A percentile compares a stretch with the other conserved stretches of the same genome.
phyloP scores from a whole-genome alignment of 176 grass and related monocot species.

The Oryza punctata region DNA sequence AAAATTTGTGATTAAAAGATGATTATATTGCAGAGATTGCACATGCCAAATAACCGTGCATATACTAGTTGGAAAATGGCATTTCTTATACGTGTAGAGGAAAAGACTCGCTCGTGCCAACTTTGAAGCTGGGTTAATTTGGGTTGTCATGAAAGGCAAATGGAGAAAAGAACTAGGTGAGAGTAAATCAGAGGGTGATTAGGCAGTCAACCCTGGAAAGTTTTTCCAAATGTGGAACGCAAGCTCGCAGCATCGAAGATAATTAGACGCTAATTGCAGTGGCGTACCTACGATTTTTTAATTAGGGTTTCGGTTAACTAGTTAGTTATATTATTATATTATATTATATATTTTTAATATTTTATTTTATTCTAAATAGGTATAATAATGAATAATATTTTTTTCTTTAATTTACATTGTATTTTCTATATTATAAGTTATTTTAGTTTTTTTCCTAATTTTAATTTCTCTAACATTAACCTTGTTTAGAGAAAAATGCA shows the following conservation, averaged over 20 bases:
- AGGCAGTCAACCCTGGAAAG: background rate
- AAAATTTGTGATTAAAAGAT: background rate
- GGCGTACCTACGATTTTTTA: too few species aligned
- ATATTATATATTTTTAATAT: too few species aligned
- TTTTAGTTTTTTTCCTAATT: too few species aligned
- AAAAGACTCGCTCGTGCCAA: background rate
- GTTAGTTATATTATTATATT: too few species aligned
- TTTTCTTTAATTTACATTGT: too few species aligned
- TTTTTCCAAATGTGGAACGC: background rate
- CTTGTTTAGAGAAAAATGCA: too few species aligned
- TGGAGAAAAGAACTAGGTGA: background rate
- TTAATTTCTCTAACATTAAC: too few species aligned
- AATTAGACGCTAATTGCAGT: slow-evolving; percentile 1
- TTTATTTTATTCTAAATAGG: too few species aligned
- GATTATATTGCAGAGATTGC: background rate
- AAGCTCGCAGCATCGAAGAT: background rate
- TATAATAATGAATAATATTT: too few species aligned
- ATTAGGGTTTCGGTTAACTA: too few species aligned
- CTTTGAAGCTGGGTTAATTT: background rate
- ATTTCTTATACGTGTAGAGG: background rate
- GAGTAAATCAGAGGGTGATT: background rate
- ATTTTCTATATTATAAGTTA: too few species aligned
- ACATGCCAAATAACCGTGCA: background rate
- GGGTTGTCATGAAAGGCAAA: background rate
- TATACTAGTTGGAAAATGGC: background rate